phyloP scores from a whole-genome alignment of 306 rosid genomes.

The Cucumis hystrix region DNA sequence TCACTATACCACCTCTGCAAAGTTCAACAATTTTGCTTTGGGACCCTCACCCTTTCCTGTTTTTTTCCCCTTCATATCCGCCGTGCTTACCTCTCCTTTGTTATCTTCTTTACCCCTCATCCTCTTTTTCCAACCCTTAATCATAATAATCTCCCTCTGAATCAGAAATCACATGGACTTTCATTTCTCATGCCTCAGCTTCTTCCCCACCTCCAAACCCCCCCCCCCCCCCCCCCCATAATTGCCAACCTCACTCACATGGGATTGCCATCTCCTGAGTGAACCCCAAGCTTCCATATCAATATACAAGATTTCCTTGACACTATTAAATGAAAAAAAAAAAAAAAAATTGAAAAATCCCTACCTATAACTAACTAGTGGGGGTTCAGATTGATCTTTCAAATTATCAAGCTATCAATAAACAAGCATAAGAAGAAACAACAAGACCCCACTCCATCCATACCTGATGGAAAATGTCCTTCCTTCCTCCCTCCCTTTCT shows the following conservation, averaged over 20 bases:
- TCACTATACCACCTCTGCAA: neutral
- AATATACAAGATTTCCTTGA: neutral
- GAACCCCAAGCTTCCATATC: constrained; percentile 3
- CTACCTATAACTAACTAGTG: neutral
- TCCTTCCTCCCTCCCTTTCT: neutral
- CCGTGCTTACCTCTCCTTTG: constrained; percentile 12
- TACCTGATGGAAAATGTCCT: neutral
- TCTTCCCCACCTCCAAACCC: neutral
- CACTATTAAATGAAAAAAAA: neutral
- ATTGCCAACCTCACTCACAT: neutral
- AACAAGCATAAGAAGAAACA: neutral
- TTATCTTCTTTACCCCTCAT: neutral
- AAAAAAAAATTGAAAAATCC: neutral
- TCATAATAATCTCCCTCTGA: neutral
- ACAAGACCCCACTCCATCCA: constrained; percentile 8
- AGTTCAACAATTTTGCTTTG: neutral
- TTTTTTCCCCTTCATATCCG: constrained; percentile 20
- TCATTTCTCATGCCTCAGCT: neutral
- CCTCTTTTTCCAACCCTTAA: constrained; percentile 7
- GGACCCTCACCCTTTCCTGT: constrained; percentile 14
- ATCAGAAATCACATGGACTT: neutral
- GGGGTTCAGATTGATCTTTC: neutral
- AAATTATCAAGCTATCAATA: neutral
- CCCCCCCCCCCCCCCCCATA: neutral
- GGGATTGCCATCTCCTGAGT: neutral